Base-by-base conservation (phyloP, 176 grass and related monocot species). In the Bolboschoenus planiculmis region DNA sequence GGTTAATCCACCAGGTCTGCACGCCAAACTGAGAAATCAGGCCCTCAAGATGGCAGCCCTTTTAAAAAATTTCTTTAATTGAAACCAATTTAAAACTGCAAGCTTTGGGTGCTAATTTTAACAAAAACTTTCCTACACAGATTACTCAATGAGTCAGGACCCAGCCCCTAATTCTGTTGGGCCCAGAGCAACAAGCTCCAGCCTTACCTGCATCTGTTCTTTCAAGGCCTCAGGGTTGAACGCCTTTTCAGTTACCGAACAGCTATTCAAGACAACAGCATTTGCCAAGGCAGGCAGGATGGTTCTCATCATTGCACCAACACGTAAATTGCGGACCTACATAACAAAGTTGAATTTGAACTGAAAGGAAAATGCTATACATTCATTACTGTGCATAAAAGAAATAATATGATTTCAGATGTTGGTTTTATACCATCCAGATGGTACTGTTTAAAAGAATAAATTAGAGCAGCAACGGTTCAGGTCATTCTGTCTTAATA, bases 301-400 rank as follows among this genome's bases (percentile, higher is more conserved):
- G 75, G 92, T 95, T 88, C 87, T 98, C 95, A 97, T 98, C 95
- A 93, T 95, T 76, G 90, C 95, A 16, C 95, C 95, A 78, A 98
- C 93, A 73, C 92, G 92, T 86, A 98, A 73, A 87, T 98, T 98
- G 78, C 87, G 90, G 56, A 98, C 84, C 92, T 98, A 88, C 77
- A 67, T 21, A 78, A 78, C 35, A 27, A 89, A 78, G 61, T 23
- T 53, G 36, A 65, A 33, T n/a, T 51, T 67, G 7, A 88, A 37
- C 50, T 80, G 40, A 10, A 35, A 56, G 10, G 39, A 7, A 80
- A 59, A 37, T 39, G n/a, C 1, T 7, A 58, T 80, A 80, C 55
- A 80, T 57, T 24, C 4, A 58, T 15, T 48, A 39, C 20, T 80
- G 39, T 72, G 15, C 7, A 37, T 20, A 31, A n/a, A 24, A 74